Evolutionary conservation across 306 rosid species (phyloP).

Genomic region (Comarum palustre): DNA sequence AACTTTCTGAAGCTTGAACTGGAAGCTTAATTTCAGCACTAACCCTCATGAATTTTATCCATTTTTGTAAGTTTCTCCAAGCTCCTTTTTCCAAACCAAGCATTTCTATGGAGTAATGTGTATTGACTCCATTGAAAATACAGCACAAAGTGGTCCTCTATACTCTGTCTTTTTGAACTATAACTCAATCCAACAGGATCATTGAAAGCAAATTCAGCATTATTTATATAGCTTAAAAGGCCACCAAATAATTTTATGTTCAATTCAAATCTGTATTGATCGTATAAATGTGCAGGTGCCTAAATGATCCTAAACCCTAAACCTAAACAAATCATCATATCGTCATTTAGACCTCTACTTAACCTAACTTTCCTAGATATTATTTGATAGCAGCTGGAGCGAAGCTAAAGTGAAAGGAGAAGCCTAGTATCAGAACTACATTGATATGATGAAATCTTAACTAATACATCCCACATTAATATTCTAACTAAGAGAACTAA

Average conservation of each 20-base stretch:
- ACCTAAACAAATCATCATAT: too few species aligned
- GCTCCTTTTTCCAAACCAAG: neutral
- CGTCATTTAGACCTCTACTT: neutral
- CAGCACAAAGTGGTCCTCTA: neutral
- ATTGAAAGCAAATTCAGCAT: neutral
- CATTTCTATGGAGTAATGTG: neutral
- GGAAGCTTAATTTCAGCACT: neutral
- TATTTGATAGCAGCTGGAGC: too few species aligned
- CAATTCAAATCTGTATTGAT: neutral
- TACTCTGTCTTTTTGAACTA: neutral
- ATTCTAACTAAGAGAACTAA: neutral
- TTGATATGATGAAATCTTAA: neutral
- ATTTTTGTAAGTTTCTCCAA: neutral
- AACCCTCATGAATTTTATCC: neutral
- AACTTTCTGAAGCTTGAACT: neutral
- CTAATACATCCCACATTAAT: neutral
- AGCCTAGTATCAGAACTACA: neutral
- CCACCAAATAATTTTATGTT: neutral
- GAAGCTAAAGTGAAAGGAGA: neutral
- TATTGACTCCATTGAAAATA: neutral
- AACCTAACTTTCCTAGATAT: neutral
- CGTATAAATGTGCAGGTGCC: neutral
- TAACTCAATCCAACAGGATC: neutral
- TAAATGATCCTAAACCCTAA: too few species aligned
- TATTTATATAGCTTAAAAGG: neutral